Percentiles rank a stretch among this genome's conserved stretches.
phyloP scores from a whole-genome alignment of 2,329 filamentous ascomycete genomes.

The Xylaria arbuscula region DNA sequence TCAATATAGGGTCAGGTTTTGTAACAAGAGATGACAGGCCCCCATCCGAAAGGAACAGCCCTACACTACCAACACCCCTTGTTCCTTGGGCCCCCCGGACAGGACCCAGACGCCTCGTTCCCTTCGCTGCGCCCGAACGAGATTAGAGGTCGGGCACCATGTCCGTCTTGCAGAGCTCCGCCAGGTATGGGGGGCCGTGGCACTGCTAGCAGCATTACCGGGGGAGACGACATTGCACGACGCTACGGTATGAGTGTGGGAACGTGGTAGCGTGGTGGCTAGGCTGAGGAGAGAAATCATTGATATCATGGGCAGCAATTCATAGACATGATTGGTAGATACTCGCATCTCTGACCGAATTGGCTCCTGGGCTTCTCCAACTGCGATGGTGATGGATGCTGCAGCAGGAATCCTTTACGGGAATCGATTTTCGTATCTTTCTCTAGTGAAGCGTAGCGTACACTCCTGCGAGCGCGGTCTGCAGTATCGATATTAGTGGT shows the following conservation, averaged over 20 bases:
- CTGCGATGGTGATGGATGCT: constrained; percentile 16
- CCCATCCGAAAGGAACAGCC: constrained; percentile 31
- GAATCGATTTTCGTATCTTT: neutral
- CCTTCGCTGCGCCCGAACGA: constrained; percentile 28
- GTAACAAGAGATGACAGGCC: constrained; percentile 15
- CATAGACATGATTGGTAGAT: constrained; percentile 39
- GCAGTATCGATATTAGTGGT: neutral
- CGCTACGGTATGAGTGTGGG: neutral
- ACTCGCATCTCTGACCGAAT: constrained; percentile 7
- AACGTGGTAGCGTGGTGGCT: neutral
- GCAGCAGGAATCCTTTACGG: constrained; percentile 20
- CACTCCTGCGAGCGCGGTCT: neutral
- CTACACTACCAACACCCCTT: constrained; percentile 30
- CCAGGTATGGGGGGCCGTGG: constrained; percentile 34
- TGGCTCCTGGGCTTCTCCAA: neutral
- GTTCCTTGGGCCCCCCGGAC: constrained; percentile 21
- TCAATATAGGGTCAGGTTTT: constrained; percentile 19
- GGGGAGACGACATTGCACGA: neutral
- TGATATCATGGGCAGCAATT: constrained; percentile 25
- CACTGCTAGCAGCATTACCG: constrained; percentile 35
- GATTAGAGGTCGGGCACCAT: constrained; percentile 33
- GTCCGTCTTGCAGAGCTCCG: constrained; percentile 27
- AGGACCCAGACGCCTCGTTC: neutral
- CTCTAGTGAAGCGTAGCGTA: neutral
- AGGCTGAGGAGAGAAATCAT: constrained; percentile 41